Evolutionary conservation across 1,284 basidiomycete genomes (phyloP), one percentile per base, ranked within the genome.

Genomic region (Xerocomus amazonicus): DNA sequence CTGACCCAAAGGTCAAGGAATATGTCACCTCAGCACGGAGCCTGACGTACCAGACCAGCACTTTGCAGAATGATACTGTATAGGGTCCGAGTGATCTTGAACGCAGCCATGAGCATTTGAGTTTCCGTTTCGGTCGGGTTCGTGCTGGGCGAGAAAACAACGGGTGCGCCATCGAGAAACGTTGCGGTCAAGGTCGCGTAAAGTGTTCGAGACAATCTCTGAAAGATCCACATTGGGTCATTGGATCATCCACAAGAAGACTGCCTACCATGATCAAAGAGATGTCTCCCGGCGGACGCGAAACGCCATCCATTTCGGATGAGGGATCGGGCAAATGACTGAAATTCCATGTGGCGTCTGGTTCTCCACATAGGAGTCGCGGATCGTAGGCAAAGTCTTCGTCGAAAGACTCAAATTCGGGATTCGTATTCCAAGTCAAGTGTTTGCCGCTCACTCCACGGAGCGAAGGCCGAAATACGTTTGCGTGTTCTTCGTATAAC

Each of bases 91-190:
- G 79, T 76, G 50, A 95, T 81, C 45, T 80, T 75, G 29, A 77
- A 74, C 6, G 87, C 77, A 0, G 80, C 77, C 8, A 77, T 56
- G 16, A 94, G 76, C 41, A 89, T 76, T 43, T 81, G 77, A 10
- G 87, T 65, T 50, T 92, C 83, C 1, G 74, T 75, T 50, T 84
- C 83, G 9, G 79, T 68, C 3, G 79, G 76, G 27, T 64, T 72
- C 19, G 69, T 69, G 52, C 76, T 76, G 0, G 84, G 85, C 8
- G 83, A 78, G 67, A 95, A 93, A 3, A 88, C 88, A 9, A 79
- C 65, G 2, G 94, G 90, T 2, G 91, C 90, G 53, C 81, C 81
- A 66, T 97, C 93, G 19, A 97, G 77, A 66, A 92, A 91, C 1
- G 87, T 86, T 6, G 90, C 83, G 2, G 90, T 73, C 6, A 97